phyloP scores from a whole-genome alignment of 2,329 filamentous ascomycete species.

The Tolypocladium guangdongense region DNA sequence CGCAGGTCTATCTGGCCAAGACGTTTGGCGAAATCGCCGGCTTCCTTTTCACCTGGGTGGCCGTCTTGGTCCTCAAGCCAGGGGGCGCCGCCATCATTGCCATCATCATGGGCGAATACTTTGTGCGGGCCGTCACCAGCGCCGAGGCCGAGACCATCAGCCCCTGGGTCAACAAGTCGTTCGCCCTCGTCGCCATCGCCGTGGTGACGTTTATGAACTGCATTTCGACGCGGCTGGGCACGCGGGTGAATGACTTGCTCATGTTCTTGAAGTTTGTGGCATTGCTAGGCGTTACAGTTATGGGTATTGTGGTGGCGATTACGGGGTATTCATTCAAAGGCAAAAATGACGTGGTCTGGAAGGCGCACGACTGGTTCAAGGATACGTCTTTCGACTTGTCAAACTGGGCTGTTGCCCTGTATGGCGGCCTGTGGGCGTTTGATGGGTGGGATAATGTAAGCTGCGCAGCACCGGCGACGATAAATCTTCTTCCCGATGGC shows the following conservation, averaged over 20 bases:
- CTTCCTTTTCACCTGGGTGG: conserved; percentile 94
- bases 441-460: conserved; percentile 97
- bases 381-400: conserved; percentile 70
- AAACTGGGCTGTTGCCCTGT: conserved; percentile 86
- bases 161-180: conserved; percentile 81
- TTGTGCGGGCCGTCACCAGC: conserved; percentile 79
- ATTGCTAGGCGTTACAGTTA: conserved; percentile 73
- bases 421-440: conserved; percentile 94
- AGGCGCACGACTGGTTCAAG: conserved; percentile 77
- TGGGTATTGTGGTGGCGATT: conserved; percentile 76
- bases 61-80: conserved; percentile 87
- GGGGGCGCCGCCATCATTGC: conserved; percentile 88
- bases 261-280: conserved; percentile 97
- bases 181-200: conserved; percentile 67
- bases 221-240: conserved; percentile 79
- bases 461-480: conserved; percentile 8
- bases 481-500: not conserved
- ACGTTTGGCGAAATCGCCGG: conserved; percentile 91
- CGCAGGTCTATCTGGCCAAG: conserved; percentile 89
- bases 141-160: conserved; percentile 74
- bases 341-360: conserved; percentile 74
- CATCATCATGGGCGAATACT: conserved; percentile 96
- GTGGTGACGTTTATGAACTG: conserved; percentile 80
- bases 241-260: conserved; percentile 78
- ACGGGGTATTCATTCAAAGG: conserved; percentile 76